These are phyloP conservation scores for Malus hybrid DNA, from an alignment of 331 rosid genomes.

Conservation along the genomic window DNA sequence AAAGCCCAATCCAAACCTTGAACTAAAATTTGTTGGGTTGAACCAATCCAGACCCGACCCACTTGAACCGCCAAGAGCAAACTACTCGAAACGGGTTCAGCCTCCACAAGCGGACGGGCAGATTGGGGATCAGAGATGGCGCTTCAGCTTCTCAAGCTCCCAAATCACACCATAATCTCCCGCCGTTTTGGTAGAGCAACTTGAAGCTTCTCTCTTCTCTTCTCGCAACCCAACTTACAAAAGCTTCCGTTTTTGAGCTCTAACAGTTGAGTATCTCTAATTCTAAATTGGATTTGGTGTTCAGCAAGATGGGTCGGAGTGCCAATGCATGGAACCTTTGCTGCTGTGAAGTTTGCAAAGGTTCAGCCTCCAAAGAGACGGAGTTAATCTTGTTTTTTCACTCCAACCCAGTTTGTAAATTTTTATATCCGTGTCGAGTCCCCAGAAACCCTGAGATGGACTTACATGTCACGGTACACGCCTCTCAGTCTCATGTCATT, in stretches of 20 bases:
- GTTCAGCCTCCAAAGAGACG: conserved; percentile 39
- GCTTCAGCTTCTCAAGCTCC: conserved; percentile 38
- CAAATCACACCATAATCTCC: conserved; percentile 15
- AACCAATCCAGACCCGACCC: neutral
- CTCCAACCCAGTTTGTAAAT: neutral
- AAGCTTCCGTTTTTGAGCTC: conserved; percentile 10
- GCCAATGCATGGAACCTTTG: conserved; percentile 43
- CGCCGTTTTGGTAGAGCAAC: conserved; percentile 18
- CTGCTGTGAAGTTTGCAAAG: conserved; percentile 51
- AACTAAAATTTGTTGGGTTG: too few relatives aligned
- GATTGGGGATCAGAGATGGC: conserved; percentile 2
- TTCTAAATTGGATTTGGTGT: neutral
- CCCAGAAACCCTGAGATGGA: neutral
- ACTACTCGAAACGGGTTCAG: neutral
- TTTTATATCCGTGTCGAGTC: neutral
- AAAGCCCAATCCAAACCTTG: neutral
- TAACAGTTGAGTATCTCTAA: neutral
- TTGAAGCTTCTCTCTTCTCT: conserved; percentile 14
- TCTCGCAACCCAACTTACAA: conserved; percentile 13
- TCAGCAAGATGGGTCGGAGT: conserved; percentile 38
- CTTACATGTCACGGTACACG: too few relatives aligned
- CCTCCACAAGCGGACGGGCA: neutral
- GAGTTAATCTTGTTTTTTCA: conserved; percentile 36
- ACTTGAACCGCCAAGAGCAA: neutral
- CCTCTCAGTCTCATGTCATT: too few relatives aligned